These are phyloP conservation scores for Rhodamnia argentea DNA, from an alignment of 345 rosid species.

Conservation along the genomic window DNA sequence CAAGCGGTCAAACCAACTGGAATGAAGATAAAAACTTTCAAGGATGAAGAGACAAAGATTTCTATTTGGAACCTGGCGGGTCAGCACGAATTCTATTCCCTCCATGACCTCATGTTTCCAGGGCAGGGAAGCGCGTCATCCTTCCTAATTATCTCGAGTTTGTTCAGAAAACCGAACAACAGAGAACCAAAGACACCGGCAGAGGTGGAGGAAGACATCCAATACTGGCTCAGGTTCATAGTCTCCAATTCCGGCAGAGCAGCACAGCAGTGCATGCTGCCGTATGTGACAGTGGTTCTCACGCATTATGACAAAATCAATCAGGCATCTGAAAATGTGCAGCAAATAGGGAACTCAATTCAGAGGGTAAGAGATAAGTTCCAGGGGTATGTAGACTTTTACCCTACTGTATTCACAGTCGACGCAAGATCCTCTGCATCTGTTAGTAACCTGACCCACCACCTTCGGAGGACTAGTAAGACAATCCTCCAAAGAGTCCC, in stretches of 20 bases:
- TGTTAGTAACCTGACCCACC: constrained; percentile 64
- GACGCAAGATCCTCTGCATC: constrained; percentile 87
- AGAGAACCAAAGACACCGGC: constrained; percentile 64
- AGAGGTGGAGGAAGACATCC: constrained; percentile 83
- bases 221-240: constrained; percentile 84
- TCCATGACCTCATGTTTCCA: constrained; percentile 94
- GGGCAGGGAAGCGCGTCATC: constrained; percentile 72
- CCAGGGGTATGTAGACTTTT: constrained; percentile 67
- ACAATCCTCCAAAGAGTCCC: constrained; percentile 80
- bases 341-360: constrained; percentile 39
- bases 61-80: constrained; percentile 89
- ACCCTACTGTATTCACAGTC: constrained; percentile 79
- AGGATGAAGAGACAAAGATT: constrained; percentile 77
- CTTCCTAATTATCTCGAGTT: constrained; percentile 72
- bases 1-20: constrained; percentile 77
- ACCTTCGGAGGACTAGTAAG: constrained; percentile 61
- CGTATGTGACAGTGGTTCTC: constrained; percentile 67
- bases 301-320: constrained; percentile 64
- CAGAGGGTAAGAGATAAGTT: constrained; percentile 67
- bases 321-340: constrained; percentile 54
- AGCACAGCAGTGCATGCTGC: constrained; percentile 70
- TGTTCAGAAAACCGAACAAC: constrained; percentile 74
- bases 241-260: constrained; percentile 77
- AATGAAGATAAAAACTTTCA: constrained; percentile 74
- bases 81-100: constrained; percentile 76